Evolutionary conservation across 352 stramenopile genomes (phyloP).

Genomic region (Phytophthora vignae): DNA sequence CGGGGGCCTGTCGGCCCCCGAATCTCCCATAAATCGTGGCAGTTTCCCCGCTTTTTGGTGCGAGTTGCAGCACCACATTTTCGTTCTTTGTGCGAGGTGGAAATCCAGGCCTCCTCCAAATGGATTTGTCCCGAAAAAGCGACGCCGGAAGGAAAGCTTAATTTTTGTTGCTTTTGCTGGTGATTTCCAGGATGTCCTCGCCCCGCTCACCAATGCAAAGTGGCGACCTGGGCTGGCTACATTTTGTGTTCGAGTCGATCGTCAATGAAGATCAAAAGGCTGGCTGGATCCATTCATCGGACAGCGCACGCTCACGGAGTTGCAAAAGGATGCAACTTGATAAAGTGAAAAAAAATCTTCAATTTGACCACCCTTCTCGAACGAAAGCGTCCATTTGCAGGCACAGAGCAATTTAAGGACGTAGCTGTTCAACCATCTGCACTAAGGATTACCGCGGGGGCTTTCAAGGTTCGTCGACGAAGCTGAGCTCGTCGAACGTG

Average conservation of each 20-base stretch:
- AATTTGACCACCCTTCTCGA: slow-evolving; percentile 14
- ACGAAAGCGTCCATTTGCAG: slow-evolving; percentile 25
- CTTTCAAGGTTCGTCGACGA: slow-evolving; percentile 19
- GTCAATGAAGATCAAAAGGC: neutral
- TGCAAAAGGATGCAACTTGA: neutral
- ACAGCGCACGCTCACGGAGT: neutral
- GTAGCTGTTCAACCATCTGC: slow-evolving; percentile 1
- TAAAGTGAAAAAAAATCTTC: neutral
- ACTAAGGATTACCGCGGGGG: neutral
- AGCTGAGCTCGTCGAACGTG: slow-evolving; percentile 73
- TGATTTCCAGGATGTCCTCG: too few relatives aligned
- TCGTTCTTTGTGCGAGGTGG: neutral
- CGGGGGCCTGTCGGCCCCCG: too few relatives aligned
- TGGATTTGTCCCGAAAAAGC: neutral
- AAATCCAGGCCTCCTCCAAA: neutral
- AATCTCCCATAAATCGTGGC: too few relatives aligned
- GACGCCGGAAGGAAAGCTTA: too few relatives aligned
- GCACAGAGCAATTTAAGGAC: neutral
- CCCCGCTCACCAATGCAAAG: neutral
- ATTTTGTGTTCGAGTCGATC: slow-evolving; percentile 1
- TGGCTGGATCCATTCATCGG: neutral
- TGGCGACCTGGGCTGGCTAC: neutral
- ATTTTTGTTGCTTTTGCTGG: too few relatives aligned
- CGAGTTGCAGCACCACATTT: neutral
- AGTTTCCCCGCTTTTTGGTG: neutral